These are phyloP conservation scores for Hemerocallis citrina DNA, from an alignment of 106 monocot genomes.

Conservation along the genomic window DNA sequence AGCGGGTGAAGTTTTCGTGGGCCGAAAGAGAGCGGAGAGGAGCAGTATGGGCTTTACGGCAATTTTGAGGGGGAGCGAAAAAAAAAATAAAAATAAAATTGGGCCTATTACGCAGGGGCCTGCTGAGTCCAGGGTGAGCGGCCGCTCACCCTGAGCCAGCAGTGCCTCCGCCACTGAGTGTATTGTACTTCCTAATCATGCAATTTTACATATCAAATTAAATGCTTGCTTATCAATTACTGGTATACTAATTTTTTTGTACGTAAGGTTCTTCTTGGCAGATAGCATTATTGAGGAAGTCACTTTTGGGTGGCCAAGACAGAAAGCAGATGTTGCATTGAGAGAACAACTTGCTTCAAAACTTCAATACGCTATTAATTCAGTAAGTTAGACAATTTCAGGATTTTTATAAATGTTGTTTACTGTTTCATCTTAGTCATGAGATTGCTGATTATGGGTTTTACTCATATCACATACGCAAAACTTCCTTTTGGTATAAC, in stretches of 20 bases:
- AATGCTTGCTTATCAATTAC: background rate
- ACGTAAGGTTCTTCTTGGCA: slow-evolving; percentile 75
- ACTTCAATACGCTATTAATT: slow-evolving; percentile 71
- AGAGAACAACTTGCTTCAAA: slow-evolving; percentile 62
- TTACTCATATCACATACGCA: too few species aligned
- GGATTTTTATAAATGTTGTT: background rate
- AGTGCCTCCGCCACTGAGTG: too few species aligned
- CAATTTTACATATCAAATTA: background rate
- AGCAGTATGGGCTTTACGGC: too few species aligned
- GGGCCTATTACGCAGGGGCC: too few species aligned
- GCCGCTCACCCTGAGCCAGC: too few species aligned
- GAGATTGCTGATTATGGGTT: background rate
- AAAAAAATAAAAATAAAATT: too few species aligned
- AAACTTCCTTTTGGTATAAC: too few species aligned
- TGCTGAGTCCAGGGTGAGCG: too few species aligned
- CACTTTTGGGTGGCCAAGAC: slow-evolving; percentile 95
- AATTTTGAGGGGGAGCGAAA: too few species aligned
- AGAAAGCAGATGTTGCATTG: slow-evolving; percentile 42
- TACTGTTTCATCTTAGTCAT: background rate
- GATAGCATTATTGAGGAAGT: slow-evolving; percentile 91
- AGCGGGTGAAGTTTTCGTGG: too few species aligned
- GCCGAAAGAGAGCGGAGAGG: too few species aligned
- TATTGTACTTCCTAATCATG: background rate
- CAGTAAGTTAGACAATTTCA: slow-evolving; percentile 34
- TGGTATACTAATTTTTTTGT: background rate